phyloP scores from a whole-genome alignment of 2,329 filamentous ascomycete genomes.

The Phyllosticta citribraziliensis region DNA sequence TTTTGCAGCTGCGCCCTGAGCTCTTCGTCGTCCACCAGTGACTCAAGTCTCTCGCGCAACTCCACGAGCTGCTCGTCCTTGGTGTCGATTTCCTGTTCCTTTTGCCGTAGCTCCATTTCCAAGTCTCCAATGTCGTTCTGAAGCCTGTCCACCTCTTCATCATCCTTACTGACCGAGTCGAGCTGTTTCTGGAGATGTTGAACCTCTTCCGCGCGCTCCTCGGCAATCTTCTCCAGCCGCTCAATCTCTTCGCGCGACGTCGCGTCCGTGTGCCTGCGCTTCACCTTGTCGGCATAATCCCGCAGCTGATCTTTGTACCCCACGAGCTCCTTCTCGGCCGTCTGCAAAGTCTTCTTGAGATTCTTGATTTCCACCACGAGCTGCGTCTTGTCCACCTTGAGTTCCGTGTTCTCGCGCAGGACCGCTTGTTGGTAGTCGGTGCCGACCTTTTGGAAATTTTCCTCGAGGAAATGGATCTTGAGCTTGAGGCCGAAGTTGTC shows the following conservation, averaged over 20 bases:
- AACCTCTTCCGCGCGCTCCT: conserved; percentile 31
- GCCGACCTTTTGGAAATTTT: conserved; percentile 76
- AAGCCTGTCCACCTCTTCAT: conserved; percentile 28
- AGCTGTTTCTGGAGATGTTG: conserved; percentile 25
- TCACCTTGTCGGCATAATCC: conserved; percentile 73
- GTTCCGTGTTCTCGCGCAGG: conserved; percentile 86
- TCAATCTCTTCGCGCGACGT: conserved; percentile 54
- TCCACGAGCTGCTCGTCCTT: conserved; percentile 28
- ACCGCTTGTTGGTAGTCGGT: conserved; percentile 84
- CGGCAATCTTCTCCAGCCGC: conserved; percentile 33
- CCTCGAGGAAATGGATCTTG: conserved; percentile 94
- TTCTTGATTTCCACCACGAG: conserved; percentile 79
- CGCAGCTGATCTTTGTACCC: conserved; percentile 70
- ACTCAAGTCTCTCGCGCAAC: conserved; percentile 23
- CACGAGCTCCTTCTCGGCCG: conserved; percentile 80
- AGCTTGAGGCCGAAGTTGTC: conserved; percentile 96
- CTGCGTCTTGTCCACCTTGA: conserved; percentile 86
- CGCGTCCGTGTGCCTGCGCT: conserved; percentile 64
- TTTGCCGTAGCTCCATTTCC: conserved; percentile 23
- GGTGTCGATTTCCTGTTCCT: conserved; percentile 27
- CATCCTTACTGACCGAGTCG: conserved; percentile 20
- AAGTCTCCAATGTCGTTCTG: conserved; percentile 25
- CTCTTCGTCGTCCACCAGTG: conserved; percentile 23
- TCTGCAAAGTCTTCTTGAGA: conserved; percentile 73
- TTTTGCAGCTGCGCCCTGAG: conserved; percentile 23